Conservation (phyloP, 2,329 filamentous ascomycete species). For the Cytospora mali region DNA sequence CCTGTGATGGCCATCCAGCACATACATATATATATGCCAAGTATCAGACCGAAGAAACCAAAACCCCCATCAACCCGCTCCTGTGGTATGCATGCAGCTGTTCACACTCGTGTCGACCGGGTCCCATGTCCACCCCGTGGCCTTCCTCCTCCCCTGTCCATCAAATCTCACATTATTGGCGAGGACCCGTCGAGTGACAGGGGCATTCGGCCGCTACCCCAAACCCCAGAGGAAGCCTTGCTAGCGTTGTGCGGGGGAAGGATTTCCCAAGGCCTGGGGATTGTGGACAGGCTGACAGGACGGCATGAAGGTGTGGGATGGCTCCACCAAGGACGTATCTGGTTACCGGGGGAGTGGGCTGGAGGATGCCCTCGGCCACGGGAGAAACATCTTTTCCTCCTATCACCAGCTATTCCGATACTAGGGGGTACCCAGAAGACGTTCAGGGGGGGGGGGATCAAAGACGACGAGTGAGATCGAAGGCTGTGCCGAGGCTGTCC, state of each 20-base stretch:
- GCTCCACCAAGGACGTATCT: not conserved
- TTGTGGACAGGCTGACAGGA: not conserved
- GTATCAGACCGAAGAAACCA: not conserved
- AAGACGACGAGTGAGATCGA: not conserved
- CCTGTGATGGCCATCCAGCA: slow-evolving; percentile 5
- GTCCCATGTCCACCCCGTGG: not conserved
- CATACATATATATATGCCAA: slow-evolving; percentile 9
- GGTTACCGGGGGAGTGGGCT: slow-evolving; percentile 12
- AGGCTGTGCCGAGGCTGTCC: not conserved
- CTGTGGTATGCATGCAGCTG: slow-evolving; percentile 13
- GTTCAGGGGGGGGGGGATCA: not conserved
- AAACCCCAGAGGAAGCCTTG: slow-evolving; percentile 23
- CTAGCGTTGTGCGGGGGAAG: slow-evolving; percentile 22
- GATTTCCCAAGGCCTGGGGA: slow-evolving; percentile 2
- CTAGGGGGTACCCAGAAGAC: not conserved
- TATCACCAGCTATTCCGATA: slow-evolving; percentile 23
- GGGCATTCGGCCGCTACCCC: slow-evolving; percentile 20
- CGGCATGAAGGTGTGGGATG: slow-evolving; percentile 1
- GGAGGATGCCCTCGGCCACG: not conserved
- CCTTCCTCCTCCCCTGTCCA: slow-evolving; percentile 3
- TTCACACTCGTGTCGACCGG: not conserved
- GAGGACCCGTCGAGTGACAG: not conserved
- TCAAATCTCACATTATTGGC: slow-evolving; percentile 1
- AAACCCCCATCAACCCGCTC: slow-evolving; percentile 4
- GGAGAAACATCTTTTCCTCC: slow-evolving; percentile 26